A percentile compares a stretch with the other conserved stretches of the same genome.
Conservation (phyloP, 176 grass and related monocot species). For the Aechmea fasciata region DNA sequence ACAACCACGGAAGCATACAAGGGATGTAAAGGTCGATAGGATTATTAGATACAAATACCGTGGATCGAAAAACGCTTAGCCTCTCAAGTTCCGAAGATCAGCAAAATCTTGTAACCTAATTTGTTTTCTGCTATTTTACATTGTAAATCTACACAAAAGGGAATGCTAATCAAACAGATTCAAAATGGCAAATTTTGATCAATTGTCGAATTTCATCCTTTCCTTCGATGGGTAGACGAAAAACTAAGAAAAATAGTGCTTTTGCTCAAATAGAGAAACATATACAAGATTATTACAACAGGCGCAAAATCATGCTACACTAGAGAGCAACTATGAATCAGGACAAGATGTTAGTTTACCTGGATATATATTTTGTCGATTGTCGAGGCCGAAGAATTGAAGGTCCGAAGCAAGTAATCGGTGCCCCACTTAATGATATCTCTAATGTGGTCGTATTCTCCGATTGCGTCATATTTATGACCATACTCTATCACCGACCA, state of each 20-base stretch:
- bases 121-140: neutral
- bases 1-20: too few species aligned
- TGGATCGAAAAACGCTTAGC: too few species aligned
- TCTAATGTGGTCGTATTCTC: slow-evolving; percentile 18
- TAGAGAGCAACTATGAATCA: neutral
- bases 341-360: neutral
- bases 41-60: too few species aligned
- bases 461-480: slow-evolving; percentile 15
- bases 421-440: slow-evolving; percentile 24
- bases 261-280: neutral
- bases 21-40: too few species aligned
- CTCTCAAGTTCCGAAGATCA: too few species aligned
- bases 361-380: slow-evolving; percentile 22
- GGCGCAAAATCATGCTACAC: neutral
- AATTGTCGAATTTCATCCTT: too few species aligned
- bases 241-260: neutral
- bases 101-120: neutral
- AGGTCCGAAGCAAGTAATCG: slow-evolving; percentile 23
- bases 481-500: slow-evolving; percentile 20
- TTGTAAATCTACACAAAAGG: neutral
- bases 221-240: neutral
- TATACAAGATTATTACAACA: neutral
- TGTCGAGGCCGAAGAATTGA: slow-evolving; percentile 22
- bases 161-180: neutral
- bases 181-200: neutral